Percentiles rank a stretch among this genome's conserved stretches.
Conservation (phyloP, 352 stramenopile genomes). For the Pelagophyceae sp. region DNA sequence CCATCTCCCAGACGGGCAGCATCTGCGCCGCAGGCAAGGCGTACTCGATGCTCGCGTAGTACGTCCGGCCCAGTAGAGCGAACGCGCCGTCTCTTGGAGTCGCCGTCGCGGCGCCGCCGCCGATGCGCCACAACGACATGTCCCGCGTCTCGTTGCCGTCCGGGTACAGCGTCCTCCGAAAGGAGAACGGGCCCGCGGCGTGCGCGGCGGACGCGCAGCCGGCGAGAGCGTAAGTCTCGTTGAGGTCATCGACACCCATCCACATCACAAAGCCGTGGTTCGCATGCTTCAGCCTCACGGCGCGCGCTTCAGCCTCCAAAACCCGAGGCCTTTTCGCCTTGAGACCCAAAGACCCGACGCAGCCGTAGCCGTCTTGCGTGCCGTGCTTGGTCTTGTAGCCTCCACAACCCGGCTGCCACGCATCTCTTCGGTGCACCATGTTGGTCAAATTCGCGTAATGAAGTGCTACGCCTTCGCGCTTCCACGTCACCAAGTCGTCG, state of each 20-base stretch:
- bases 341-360: not conserved
- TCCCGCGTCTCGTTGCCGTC: conserved; percentile 90
- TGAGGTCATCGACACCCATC: conserved; percentile 80
- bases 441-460: conserved; percentile 85
- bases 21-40: conserved; percentile 84
- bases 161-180: conserved; percentile 78
- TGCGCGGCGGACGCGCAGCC: conserved; percentile 73
- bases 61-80: conserved; percentile 81
- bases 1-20: conserved; percentile 90
- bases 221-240: conserved; percentile 69
- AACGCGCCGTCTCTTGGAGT: not conserved
- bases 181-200: conserved; percentile 79
- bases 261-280: conserved; percentile 87
- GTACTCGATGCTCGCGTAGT: conserved; percentile 88
- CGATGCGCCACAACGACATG: conserved; percentile 61
- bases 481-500: conserved; percentile 71
- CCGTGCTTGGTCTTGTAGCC: conserved; percentile 12
- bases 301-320: conserved; percentile 58
- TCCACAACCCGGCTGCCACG: conserved; percentile 15
- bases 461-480: conserved; percentile 85
- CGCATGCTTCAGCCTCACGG: conserved; percentile 68
- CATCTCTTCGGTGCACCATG: conserved; percentile 45
- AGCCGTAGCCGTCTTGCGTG: conserved; percentile 1
- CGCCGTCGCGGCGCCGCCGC: conserved; percentile 23
- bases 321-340: not conserved